These are phyloP conservation scores for Hippophae gyantsensis DNA, from an alignment of 306 rosid species.

Conservation along the genomic window DNA sequence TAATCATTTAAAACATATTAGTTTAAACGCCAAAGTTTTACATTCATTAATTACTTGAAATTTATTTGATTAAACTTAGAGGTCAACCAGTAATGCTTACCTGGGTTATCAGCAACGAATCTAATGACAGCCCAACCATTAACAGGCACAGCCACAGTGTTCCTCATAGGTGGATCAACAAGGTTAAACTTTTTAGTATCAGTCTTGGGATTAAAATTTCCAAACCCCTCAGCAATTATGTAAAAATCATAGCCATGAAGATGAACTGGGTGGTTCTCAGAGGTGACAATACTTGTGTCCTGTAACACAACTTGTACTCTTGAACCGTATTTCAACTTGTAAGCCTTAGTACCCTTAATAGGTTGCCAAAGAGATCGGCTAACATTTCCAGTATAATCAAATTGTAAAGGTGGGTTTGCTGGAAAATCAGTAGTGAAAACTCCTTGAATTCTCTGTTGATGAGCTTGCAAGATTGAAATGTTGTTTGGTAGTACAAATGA, in stretches of 20 bases:
- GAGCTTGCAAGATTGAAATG: constrained; percentile 68
- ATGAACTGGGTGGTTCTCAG: constrained; percentile 83
- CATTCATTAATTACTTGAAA: not conserved
- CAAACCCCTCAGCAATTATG: constrained; percentile 74
- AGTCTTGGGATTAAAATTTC: constrained; percentile 55
- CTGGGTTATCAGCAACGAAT: constrained; percentile 93
- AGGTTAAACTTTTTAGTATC: constrained; percentile 71
- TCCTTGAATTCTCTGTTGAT: constrained; percentile 43
- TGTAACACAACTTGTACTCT: constrained; percentile 77
- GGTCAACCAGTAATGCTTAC: constrained; percentile 18
- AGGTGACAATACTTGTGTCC: constrained; percentile 65
- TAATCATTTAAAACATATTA: not conserved
- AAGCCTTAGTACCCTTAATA: constrained; percentile 41
- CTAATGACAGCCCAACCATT: constrained; percentile 95
- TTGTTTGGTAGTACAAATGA: constrained; percentile 66
- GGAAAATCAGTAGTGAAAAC: constrained; percentile 72
- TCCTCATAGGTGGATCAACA: constrained; percentile 76
- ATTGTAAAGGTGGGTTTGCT: constrained; percentile 48
- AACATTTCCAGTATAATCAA: constrained; percentile 78
- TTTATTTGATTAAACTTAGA: not conserved
- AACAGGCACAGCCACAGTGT: constrained; percentile 71
- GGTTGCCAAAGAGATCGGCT: constrained; percentile 84
- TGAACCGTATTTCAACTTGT: constrained; percentile 58
- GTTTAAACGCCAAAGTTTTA: constrained; percentile 2
- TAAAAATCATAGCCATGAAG: constrained; percentile 93